These are phyloP conservation scores for Magnolia kwangsiensis DNA, from an alignment of 164 flowering plant genomes.

Conservation along the genomic window DNA sequence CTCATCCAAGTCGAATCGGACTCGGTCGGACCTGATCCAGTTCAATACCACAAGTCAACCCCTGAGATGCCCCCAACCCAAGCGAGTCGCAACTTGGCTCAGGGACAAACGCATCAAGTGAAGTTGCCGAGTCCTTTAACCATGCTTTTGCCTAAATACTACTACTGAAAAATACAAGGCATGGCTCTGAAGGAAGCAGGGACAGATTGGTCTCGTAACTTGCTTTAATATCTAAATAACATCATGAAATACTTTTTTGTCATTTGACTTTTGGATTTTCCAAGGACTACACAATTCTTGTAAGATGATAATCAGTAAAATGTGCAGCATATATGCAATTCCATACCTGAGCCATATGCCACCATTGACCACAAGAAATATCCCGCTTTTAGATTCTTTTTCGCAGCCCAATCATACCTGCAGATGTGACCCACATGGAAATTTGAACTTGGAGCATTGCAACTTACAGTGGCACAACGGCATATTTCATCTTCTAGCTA, in stretches of 20 bases:
- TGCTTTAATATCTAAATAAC: neutral
- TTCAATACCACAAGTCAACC: too few relatives aligned
- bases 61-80: too few relatives aligned
- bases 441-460: neutral
- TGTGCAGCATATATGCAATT: neutral
- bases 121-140: too few relatives aligned
- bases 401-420: constrained; percentile 95
- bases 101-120: too few relatives aligned
- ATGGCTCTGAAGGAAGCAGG: neutral
- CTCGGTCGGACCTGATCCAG: too few relatives aligned
- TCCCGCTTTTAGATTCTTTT: constrained; percentile 70
- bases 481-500: too few relatives aligned
- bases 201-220: neutral
- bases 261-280: too few relatives aligned
- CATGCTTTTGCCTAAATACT: neutral
- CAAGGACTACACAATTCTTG: too few relatives aligned
- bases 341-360: constrained; percentile 89
- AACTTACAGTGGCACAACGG: neutral
- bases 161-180: neutral
- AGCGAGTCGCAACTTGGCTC: too few relatives aligned
- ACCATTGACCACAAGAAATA: constrained; percentile 91
- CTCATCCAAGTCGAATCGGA: too few relatives aligned
- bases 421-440: constrained; percentile 1
- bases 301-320: neutral
- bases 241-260: too few relatives aligned